Conservation (phyloP, 2,329 filamentous ascomycete genomes). For the Fonsecaea monophora region DNA sequence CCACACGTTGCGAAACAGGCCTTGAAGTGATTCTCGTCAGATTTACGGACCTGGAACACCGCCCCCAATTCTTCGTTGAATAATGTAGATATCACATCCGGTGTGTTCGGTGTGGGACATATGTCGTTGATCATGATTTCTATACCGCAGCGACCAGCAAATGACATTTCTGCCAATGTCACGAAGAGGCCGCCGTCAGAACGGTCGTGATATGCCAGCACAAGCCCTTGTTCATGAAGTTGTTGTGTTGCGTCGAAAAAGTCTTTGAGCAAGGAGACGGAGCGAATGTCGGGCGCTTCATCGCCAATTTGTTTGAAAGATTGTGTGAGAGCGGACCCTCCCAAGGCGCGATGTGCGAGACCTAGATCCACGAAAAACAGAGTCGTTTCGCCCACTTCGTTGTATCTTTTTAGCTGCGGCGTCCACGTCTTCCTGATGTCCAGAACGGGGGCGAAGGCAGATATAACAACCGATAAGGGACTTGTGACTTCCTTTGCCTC, state of each 20-base stretch:
- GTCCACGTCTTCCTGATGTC: constrained; percentile 91
- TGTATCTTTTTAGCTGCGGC: constrained; percentile 78
- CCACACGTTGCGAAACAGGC: constrained; percentile 91
- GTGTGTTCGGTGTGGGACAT: constrained; percentile 64
- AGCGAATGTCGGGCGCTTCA: constrained; percentile 83
- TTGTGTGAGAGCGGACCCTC: constrained; percentile 90
- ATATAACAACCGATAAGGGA: constrained; percentile 88
- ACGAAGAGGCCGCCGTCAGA: constrained; percentile 93
- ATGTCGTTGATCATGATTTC: constrained; percentile 80
- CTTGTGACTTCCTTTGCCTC: constrained; percentile 85
- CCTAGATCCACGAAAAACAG: constrained; percentile 92
- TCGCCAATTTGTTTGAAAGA: constrained; percentile 85
- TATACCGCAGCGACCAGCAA: constrained; percentile 87
- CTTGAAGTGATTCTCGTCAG: constrained; percentile 83
- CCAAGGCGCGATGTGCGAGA: constrained; percentile 77
- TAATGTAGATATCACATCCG: constrained; percentile 74
- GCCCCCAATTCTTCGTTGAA: constrained; percentile 98
- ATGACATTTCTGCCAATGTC: constrained; percentile 96
- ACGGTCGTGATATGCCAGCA: constrained; percentile 92
- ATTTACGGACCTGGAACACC: constrained; percentile 90
- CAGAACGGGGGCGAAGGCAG: constrained; percentile 84
- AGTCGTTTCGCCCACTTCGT: constrained; percentile 87
- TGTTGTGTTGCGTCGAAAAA: constrained; percentile 86
- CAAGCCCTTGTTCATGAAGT: constrained; percentile 70
- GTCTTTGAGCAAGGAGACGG: constrained; percentile 80